phyloP scores from a whole-genome alignment of 257 asterid genomes.

The Pogostemon cablin region DNA sequence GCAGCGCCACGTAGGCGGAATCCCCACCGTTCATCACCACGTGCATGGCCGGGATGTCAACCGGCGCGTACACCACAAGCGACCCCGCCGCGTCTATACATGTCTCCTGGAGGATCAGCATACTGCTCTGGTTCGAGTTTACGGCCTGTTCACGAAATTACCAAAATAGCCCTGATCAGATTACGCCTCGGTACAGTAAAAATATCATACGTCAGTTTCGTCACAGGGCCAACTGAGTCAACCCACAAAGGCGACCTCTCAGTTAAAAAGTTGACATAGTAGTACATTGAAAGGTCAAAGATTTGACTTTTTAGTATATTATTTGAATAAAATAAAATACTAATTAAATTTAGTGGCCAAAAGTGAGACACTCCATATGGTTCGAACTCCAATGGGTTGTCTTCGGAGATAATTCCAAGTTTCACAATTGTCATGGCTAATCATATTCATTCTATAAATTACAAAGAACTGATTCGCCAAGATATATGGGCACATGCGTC shows the following conservation, averaged over 20 bases:
- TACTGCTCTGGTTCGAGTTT: slow-evolving; percentile 77
- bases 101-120: slow-evolving; percentile 89
- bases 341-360: slow-evolving; percentile 13
- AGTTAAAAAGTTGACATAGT: slow-evolving; percentile 29
- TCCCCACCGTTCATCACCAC: slow-evolving; percentile 98
- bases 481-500: slow-evolving; percentile 46
- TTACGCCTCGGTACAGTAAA: slow-evolving; percentile 14
- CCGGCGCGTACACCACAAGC: slow-evolving; percentile 96
- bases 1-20: slow-evolving; percentile 86
- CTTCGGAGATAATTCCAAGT: slow-evolving; percentile 45
- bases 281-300: slow-evolving; percentile 35
- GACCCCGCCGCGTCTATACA: slow-evolving; percentile 83
- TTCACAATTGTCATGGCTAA: slow-evolving; percentile 41
- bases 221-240: slow-evolving; percentile 38
- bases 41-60: slow-evolving; percentile 95
- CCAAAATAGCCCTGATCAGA: slow-evolving; percentile 28
- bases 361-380: slow-evolving; percentile 22
- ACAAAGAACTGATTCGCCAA: slow-evolving; percentile 27
- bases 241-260: slow-evolving; percentile 34
- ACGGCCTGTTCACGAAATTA: slow-evolving; percentile 49
- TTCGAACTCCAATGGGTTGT: slow-evolving; percentile 23
- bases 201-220: slow-evolving; percentile 34
- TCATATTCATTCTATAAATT: slow-evolving; percentile 29
- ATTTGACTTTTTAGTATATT: slow-evolving; percentile 46
- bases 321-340: not conserved